Base-by-base conservation (phyloP, 345 rosid genomes). In the Jatropha curcas region DNA sequence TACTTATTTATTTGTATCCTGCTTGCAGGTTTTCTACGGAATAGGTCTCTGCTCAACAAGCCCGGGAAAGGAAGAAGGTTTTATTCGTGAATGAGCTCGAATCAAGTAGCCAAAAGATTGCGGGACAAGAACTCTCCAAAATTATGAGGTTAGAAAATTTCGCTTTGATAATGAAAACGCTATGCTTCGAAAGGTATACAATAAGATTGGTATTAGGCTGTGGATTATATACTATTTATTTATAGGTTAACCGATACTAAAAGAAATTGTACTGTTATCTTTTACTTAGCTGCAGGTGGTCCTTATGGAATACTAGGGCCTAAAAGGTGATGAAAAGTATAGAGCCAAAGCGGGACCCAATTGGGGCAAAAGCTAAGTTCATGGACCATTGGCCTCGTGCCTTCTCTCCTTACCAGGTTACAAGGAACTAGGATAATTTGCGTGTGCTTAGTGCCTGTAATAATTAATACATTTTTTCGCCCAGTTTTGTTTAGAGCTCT, bases 1-100 rank as follows among this genome's bases (percentile, higher is more conserved):
- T n/a, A n/a, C n/a, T n/a, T n/a, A n/a, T n/a, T n/a, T n/a, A n/a
- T n/a, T n/a, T n/a, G n/a, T n/a, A n/a, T n/a, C n/a, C 17, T 43
- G 19, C 19, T 2, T 9, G 10, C 76, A 89, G 94, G 83, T 72
- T 89, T n/a, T 81, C 76, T 91, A 57, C 83, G 94, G 82, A 91
- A 91, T 39, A 79, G 97, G 97, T 91, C 12, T 91, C 97, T 4
- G 97, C 94, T 1, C 97, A 89, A 64, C 90, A 89, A 87, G 97
- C 97, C 3, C 77, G 97, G 63, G 97, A 91, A 76, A 89, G 97
- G 84, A 91, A 87, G 84, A 91, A 91, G 76, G 86, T 84, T 8
- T n/a, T n/a, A n/a, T 89, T 89, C 27, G 84, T 91, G 66, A 89
- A 71, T 67, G 92, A 91, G 3, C 46, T 91, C 70, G 94, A 91